Evolutionary conservation across 495 filamentous ascomycete species (phyloP).

Genomic region (Penicillium alfredii): DNA sequence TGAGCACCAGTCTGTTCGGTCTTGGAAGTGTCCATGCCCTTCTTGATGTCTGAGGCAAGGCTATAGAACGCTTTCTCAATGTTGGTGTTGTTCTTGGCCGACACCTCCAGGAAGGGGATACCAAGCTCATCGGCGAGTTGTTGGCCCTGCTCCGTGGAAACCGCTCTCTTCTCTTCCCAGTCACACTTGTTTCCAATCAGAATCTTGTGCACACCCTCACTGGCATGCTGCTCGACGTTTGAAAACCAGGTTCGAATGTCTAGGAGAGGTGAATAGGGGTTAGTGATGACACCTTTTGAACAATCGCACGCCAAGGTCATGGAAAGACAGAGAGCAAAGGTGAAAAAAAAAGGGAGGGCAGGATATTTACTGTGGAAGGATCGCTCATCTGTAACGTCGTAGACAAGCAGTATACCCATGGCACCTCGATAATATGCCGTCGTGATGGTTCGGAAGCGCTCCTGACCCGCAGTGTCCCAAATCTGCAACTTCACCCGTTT

Average conservation of each 20-base stretch:
- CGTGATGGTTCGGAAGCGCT: constrained; percentile 96
- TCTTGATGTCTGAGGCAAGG: constrained; percentile 96
- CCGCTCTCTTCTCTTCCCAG: constrained; percentile 97
- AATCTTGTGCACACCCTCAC: constrained; percentile 99
- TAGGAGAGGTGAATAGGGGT: constrained; percentile 30
- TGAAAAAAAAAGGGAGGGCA: background rate
- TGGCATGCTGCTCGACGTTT: constrained; percentile 98
- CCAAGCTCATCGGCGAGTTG: constrained; percentile 91
- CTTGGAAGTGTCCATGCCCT: constrained; percentile 68
- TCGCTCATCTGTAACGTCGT: constrained; percentile 96
- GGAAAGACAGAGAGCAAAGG: too few relatives aligned
- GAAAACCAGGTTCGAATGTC: constrained; percentile 99
- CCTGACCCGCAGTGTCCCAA: constrained; percentile 98
- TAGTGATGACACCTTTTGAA: too few relatives aligned
- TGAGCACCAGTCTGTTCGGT: constrained; percentile 58
- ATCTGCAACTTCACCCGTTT: constrained; percentile 99
- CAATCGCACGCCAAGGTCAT: too few relatives aligned
- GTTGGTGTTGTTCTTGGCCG: constrained; percentile 98
- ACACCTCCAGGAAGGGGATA: constrained; percentile 97
- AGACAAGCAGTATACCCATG: constrained; percentile 97
- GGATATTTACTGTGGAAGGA: constrained; percentile 87
- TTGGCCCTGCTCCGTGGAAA: constrained; percentile 90
- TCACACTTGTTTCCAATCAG: constrained; percentile 99
- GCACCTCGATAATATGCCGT: constrained; percentile 97
- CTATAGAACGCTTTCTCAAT: constrained; percentile 98